These are phyloP conservation scores for Lichtheimia corymbifera DNA, from an alignment of 371 early-diverging fungal species.

Conservation along the genomic window DNA sequence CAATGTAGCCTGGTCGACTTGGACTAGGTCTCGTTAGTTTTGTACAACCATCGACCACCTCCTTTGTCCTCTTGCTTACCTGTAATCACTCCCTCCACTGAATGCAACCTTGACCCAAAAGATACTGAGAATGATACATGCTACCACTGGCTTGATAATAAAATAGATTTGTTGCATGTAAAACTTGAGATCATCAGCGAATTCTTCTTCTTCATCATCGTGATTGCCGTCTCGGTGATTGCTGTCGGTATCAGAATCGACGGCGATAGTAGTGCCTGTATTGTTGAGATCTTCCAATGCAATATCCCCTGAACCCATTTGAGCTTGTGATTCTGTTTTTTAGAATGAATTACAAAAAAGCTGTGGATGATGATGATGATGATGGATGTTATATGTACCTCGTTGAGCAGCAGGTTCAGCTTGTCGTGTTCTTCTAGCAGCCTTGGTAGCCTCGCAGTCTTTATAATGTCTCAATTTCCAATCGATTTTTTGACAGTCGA, in stretches of 20 bases:
- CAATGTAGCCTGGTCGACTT: constrained; percentile 47
- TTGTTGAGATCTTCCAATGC: constrained; percentile 1
- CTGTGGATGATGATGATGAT: background rate
- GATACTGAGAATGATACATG: constrained; percentile 75
- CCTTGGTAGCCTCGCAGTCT: constrained; percentile 44
- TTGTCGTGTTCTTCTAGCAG: constrained; percentile 23
- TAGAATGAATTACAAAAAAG: constrained; percentile 2
- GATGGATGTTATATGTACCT: background rate
- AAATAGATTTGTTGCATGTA: constrained; percentile 81
- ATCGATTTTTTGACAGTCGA: constrained; percentile 66
- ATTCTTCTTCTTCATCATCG: constrained; percentile 37
- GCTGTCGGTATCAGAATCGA: too few species aligned
- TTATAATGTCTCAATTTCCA: constrained; percentile 60
- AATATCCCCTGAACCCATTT: background rate
- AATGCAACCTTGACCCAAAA: constrained; percentile 83
- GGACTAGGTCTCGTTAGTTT: constrained; percentile 33
- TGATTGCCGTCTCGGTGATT: background rate
- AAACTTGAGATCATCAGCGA: constrained; percentile 66
- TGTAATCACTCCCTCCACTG: constrained; percentile 56
- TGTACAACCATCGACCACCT: background rate
- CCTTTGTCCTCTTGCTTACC: constrained; percentile 26
- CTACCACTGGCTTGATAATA: constrained; percentile 78
- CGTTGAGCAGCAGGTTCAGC: constrained; percentile 1
- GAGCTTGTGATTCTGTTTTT: background rate
- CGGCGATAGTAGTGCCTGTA: background rate